A percentile compares a stretch with the other conserved stretches of the same genome.
Conservation (phyloP, 208 protist genomes). For the Trichomonas vaginalis region DNA sequence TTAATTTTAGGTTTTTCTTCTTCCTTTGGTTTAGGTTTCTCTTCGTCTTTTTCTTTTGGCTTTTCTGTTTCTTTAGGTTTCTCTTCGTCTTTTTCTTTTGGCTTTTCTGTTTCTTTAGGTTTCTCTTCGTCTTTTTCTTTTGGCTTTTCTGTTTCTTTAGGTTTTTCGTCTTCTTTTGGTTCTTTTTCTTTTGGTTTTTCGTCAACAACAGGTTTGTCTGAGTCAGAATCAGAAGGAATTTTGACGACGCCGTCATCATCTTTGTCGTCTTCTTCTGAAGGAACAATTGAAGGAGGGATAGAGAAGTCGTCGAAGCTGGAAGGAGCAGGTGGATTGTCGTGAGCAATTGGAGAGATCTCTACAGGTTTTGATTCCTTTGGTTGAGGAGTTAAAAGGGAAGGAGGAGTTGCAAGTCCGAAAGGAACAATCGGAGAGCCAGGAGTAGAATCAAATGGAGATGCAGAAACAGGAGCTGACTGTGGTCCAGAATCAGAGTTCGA, state of each 20-base stretch:
- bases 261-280: not conserved
- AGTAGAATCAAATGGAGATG: not conserved
- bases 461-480: not conserved
- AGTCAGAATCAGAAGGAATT: too few species aligned
- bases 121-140: too few species aligned
- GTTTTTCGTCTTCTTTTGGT: not conserved
- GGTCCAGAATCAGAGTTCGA: not conserved
- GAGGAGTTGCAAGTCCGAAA: not conserved
- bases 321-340: too few species aligned
- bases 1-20: too few species aligned
- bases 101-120: too few species aligned
- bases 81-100: too few species aligned
- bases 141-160: too few species aligned
- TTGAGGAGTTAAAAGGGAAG: not conserved
- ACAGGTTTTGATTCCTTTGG: not conserved
- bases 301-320: too few species aligned
- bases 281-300: not conserved
- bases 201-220: not conserved
- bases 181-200: not conserved
- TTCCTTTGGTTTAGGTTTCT: too few species aligned
- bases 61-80: too few species aligned
- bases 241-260: not conserved
- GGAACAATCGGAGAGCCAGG: not conserved
- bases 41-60: too few species aligned
- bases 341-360: not conserved